phyloP scores from a whole-genome alignment of 305 asterid species.

The Fraxinus platypoda region DNA sequence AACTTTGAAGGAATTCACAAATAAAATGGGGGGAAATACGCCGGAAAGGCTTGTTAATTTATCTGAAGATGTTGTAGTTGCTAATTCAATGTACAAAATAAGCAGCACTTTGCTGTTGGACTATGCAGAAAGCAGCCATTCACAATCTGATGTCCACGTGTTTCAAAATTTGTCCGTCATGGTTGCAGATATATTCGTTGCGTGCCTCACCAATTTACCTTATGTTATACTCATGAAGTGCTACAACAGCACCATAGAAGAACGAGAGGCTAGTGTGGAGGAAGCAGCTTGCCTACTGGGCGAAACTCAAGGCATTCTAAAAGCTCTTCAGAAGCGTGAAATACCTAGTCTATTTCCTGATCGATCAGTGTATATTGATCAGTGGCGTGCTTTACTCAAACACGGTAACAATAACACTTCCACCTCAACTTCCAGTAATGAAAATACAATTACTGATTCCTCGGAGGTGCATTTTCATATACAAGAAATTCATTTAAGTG shows the following conservation, averaged over 20 bases:
- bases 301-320: neutral
- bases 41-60: neutral
- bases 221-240: neutral
- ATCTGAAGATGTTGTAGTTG: neutral
- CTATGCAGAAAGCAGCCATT: neutral
- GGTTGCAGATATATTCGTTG: neutral
- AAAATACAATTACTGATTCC: neutral
- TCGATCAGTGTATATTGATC: neutral
- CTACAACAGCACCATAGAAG: neutral
- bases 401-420: neutral
- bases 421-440: neutral
- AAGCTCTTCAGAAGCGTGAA: neutral
- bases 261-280: neutral
- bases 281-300: neutral
- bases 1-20: neutral
- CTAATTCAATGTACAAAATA: neutral
- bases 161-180: neutral
- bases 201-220: neutral
- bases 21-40: neutral
- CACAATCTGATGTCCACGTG: neutral
- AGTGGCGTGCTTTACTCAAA: neutral
- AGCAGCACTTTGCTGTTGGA: neutral
- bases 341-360: neutral
- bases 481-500: neutral
- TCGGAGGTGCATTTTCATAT: neutral